Conservation (phyloP, 2,329 filamentous ascomycete species). For the Microdochium paspali region DNA sequence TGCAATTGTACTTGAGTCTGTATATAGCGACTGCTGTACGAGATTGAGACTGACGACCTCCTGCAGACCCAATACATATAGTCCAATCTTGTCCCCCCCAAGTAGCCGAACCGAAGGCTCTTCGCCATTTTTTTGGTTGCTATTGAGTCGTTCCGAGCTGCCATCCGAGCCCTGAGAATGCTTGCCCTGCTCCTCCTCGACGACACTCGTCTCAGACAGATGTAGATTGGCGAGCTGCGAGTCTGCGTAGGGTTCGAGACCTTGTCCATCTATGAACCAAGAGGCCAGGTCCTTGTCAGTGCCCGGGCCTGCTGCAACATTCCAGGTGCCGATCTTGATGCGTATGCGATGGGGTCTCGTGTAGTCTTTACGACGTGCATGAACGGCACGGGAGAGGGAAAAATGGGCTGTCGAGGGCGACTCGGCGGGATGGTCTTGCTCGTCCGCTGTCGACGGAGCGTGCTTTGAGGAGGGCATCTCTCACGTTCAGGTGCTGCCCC, state of each 20-base stretch:
- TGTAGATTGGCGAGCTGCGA: slow-evolving; percentile 48
- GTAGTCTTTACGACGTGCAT: slow-evolving; percentile 70
- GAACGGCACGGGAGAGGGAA: slow-evolving; percentile 56
- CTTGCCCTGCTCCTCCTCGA: slow-evolving; percentile 19
- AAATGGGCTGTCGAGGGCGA: slow-evolving; percentile 35
- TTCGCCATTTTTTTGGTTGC: slow-evolving; percentile 15
- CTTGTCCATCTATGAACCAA: slow-evolving; percentile 80
- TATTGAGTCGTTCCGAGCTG: slow-evolving; percentile 31
- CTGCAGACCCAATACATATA: slow-evolving; percentile 86
- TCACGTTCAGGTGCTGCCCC: neutral
- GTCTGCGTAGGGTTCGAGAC: slow-evolving; percentile 56
- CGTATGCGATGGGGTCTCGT: slow-evolving; percentile 63
- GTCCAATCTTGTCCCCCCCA: slow-evolving; percentile 61
- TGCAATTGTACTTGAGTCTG: slow-evolving; percentile 59
- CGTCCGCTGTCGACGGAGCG: neutral
- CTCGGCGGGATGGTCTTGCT: slow-evolving; percentile 30
- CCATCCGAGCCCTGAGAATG: slow-evolving; percentile 26
- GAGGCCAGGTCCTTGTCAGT: slow-evolving; percentile 79
- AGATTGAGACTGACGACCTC: slow-evolving; percentile 84
- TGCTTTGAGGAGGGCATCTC: neutral
- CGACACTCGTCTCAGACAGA: slow-evolving; percentile 27
- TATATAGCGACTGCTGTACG: slow-evolving; percentile 68
- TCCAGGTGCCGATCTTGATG: slow-evolving; percentile 92
- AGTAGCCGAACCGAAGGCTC: slow-evolving; percentile 30
- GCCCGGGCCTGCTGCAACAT: slow-evolving; percentile 75